Conservation (phyloP, 306 rosid genomes). For the Hippophae tibetana region DNA sequence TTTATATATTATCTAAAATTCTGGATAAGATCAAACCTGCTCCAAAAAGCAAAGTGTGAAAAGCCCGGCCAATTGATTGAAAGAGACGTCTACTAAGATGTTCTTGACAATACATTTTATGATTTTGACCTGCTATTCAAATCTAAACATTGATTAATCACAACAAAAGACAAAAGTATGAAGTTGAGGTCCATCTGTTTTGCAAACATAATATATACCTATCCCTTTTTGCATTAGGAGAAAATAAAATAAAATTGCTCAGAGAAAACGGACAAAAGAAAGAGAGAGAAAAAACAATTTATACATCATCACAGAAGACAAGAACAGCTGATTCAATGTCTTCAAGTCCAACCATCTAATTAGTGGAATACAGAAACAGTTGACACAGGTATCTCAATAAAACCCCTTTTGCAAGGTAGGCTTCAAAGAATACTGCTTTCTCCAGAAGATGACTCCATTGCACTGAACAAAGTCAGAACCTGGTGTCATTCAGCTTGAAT, state of each 20-base stretch:
- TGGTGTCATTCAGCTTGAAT: not conserved
- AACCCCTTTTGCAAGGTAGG: not conserved
- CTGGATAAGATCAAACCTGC: constrained; percentile 34
- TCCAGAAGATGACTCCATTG: not conserved
- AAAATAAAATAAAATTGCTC: not conserved
- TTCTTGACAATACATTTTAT: constrained; percentile 51
- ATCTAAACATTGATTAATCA: constrained; percentile 14
- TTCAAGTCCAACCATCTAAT: not conserved
- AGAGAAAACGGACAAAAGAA: not conserved
- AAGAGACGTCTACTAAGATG: constrained; percentile 55
- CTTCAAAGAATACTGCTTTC: not conserved
- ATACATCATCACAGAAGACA: not conserved
- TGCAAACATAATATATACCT: constrained; percentile 5
- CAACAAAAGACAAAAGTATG: not conserved
- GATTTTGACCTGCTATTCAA: constrained; percentile 48
- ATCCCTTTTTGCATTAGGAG: not conserved
- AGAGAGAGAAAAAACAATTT: not conserved
- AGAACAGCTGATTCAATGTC: too few relatives aligned
- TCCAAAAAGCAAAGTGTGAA: constrained; percentile 50
- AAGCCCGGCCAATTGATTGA: constrained; percentile 62
- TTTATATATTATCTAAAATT: constrained; percentile 2
- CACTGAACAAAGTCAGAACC: not conserved
- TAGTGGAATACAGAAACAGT: not conserved
- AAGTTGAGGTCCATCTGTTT: constrained; percentile 4
- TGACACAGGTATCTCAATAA: not conserved